Evolutionary conservation across 345 rosid genomes (phyloP), one percentile per base, ranked within the genome.

Genomic region (Brassica juncea): DNA sequence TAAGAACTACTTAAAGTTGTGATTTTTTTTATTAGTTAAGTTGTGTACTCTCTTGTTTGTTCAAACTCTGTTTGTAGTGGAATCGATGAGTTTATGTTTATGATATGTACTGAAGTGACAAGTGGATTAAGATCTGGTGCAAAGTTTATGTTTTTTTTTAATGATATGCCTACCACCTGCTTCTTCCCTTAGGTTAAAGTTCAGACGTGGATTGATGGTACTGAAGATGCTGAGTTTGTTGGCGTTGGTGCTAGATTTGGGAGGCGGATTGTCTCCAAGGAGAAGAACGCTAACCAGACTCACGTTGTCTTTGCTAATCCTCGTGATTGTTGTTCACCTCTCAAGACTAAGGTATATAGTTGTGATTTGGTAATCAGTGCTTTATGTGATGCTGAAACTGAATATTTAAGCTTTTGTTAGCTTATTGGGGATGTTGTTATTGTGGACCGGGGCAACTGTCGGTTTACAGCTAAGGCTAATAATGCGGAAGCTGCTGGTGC

Each of bases 201-300:
- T 76, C 99, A 93, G 78, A 96, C 99, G 7, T 95, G 97, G 98
- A 81, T 93, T 64, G 68, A 89, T 84, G 97, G 89, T 73, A 14
- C 77, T 57, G 98, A 96, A 84, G 78, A 82, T 71, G 90, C 77
- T 19, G 99, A 96, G 85, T 96, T 88, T 82, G 99, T 96, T 11
- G 99, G 99, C 0, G 97, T 96, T 3, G 98, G 98, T 39, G 98
- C 99, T 67, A 87, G 99, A 84, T 96, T 96, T 49, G 99, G 99
- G 68, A 83, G 81, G 42, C 70, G 87, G 16, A 93, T 96, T 68
- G 97, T 88, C 37, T 88, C 98, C 1, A 92, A 93, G 89, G 99
- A 93, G 91, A 96, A 93, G 85, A 90, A 91, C 70, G 98, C 99
- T 8, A 83, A 93, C 77, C 94, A 81, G 68, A 84, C 83, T 55